Evolutionary conservation across 1,284 basidiomycete genomes (phyloP), one percentile per base, ranked within the genome.

Genomic region (Trichosporon asahii): DNA sequence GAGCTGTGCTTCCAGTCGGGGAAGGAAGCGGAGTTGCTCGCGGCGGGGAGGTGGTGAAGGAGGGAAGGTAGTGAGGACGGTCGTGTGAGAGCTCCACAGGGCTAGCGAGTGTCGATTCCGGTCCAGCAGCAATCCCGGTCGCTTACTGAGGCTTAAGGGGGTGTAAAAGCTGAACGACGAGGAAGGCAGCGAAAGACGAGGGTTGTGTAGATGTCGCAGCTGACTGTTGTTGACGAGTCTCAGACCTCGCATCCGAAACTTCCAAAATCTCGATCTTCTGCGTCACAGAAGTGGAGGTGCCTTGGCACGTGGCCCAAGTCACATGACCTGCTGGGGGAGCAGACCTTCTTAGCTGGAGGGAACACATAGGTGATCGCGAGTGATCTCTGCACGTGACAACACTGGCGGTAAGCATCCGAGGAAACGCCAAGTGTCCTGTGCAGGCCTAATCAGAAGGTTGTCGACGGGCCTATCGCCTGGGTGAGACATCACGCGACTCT

Each of bases 211-310:
- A 29, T 11, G 27, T 23, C 15, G 25, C 27, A 60, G 27, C 5
- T 21, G 27, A 29, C 49, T 25, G 49, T 61, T 61, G 57, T 61
- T 61, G 57, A 61, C 57, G 29, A 61, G n/a, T n/a, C 27, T 61
- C 27, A 18, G 29, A 61, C 3, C 57, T 31, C 57, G 57, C 29
- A 31, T 31, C 57, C 18, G 57, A 61, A 31, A 61, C 57, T 61
- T 31, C 57, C 57, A 61, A 61, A 61, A 61, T 61, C 57, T 61
- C 57, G 57, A 61, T 2, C 57, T 18, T 21, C 23, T 8, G 29
- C 27, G 29, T 61, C 57, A 61, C 57, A 29, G 14, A 61, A 33
- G 57, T 61, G 57, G 57, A 61, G 57, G 57, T 61, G 6, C 15
- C 3, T 7, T 11, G 0, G 15, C 27, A 31, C 27, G 57, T 61